Base-by-base conservation (phyloP, 352 stramenopile species). In the Pythium grandisporangium region DNA sequence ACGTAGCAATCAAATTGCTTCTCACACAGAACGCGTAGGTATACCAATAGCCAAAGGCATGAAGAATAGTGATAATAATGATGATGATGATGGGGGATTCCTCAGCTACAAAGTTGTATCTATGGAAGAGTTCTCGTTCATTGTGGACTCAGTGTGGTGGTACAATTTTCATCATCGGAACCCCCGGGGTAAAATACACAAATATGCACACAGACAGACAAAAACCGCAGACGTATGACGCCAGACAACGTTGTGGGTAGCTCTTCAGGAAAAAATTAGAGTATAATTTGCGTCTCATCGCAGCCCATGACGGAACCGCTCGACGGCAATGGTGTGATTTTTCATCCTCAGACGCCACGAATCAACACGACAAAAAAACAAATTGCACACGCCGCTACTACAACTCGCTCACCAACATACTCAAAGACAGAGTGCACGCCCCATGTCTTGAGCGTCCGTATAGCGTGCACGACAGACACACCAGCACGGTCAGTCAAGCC, bases 181-280 rank as follows among this genome's bases (percentile, higher is more conserved):
- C 38, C 49, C 49, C 48, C 32, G 37, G 12, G 4, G 8, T 20
- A 33, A 33, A 32, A 43, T 37, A 56, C 35, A 25, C 30, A 43
- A 39, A 42, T 10, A 54, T 26, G 25, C n/a, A n/a, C n/a, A n/a
- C n/a, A n/a, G n/a, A n/a, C n/a, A n/a, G n/a, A n/a, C n/a, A n/a
- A n/a, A n/a, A n/a, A n/a, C n/a, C n/a, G n/a, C n/a, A n/a, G n/a
- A n/a, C n/a, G n/a, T n/a, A n/a, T n/a, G n/a, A n/a, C n/a, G n/a
- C n/a, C n/a, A n/a, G n/a, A n/a, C n/a, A 32, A 26, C 30, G 2
- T 5, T 40, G 24, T 43, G 21, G 13, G 19, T 30, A 42, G 51
- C 45, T 82, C 71, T 71, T 85, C 72, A 82, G 72, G 69, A 85
- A 85, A 85, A 85, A 85, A 85, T 85, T 85, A 85, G 72, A 85